Percentiles rank a stretch among this genome's conserved stretches.
Evolutionary conservation across 192 early-diverging fungal genomes (phyloP).

Genomic region (Lobosporangium transversale): DNA sequence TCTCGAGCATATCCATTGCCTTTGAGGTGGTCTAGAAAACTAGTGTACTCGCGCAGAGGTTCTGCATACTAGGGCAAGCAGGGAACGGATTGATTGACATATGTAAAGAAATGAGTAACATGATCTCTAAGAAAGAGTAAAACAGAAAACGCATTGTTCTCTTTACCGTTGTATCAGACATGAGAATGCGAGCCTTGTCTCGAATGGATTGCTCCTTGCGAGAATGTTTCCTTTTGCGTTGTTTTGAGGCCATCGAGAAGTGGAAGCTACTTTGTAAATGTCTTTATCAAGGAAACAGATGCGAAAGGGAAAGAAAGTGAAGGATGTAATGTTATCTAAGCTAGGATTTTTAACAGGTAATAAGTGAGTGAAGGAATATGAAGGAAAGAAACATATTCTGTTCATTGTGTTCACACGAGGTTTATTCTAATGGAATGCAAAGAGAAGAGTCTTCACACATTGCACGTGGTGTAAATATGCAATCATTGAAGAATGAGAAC

Average conservation of each 20-base stretch:
- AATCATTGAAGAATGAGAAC: no score
- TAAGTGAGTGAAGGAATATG: no score
- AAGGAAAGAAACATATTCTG: no score
- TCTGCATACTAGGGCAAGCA: slow-evolving; percentile 45
- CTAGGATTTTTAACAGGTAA: no score
- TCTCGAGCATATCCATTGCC: slow-evolving; percentile 52
- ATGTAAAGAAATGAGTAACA: no score
- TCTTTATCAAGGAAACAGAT: background rate
- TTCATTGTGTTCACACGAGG: no score
- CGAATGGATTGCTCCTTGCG: slow-evolving; percentile 40
- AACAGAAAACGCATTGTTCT: no score
- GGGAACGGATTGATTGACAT: background rate
- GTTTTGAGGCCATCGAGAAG: slow-evolving; percentile 27
- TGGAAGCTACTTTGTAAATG: background rate
- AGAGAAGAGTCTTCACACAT: no score
- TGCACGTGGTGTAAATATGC: no score
- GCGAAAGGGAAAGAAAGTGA: background rate
- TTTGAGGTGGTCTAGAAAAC: slow-evolving; percentile 47
- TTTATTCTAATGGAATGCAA: no score
- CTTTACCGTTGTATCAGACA: slow-evolving; percentile 41
- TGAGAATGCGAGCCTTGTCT: slow-evolving; percentile 33
- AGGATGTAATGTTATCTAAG: no score
- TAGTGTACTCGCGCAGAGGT: slow-evolving; percentile 49
- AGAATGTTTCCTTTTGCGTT: slow-evolving; percentile 43
- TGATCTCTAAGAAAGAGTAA: no score